Evolutionary conservation across 805 yeast species (phyloP).

Genomic region (Saturnispora serradocipensis): DNA sequence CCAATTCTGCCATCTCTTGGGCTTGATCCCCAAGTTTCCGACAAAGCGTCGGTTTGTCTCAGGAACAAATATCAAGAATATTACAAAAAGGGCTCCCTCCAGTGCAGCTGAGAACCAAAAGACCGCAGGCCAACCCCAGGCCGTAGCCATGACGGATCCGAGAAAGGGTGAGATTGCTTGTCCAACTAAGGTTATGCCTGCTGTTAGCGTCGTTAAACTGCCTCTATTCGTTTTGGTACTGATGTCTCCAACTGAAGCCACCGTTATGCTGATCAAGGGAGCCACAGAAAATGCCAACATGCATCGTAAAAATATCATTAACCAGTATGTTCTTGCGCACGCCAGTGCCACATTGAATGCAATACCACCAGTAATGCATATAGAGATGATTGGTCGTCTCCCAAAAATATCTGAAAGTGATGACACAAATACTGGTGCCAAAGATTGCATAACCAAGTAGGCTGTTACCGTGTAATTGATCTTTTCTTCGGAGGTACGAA

Average conservation of each 20-base stretch:
- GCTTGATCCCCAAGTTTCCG: constrained; percentile 64
- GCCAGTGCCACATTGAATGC: constrained; percentile 64
- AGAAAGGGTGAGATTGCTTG: constrained; percentile 75
- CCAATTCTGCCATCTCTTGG: constrained; percentile 32
- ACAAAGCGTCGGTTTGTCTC: constrained; percentile 67
- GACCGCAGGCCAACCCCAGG: constrained; percentile 65
- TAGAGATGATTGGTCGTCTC: constrained; percentile 55
- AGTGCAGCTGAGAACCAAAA: constrained; percentile 69
- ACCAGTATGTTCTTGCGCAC: constrained; percentile 43
- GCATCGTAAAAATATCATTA: constrained; percentile 58
- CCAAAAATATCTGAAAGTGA: constrained; percentile 64
- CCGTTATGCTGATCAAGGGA: constrained; percentile 60
- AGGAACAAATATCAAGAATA: constrained; percentile 41
- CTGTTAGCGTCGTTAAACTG: constrained; percentile 51
- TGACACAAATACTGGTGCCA: constrained; percentile 63
- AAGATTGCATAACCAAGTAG: constrained; percentile 67
- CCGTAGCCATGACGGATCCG: constrained; percentile 43
- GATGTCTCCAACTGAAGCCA: constrained; percentile 69
- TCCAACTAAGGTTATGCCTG: constrained; percentile 61
- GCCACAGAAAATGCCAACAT: constrained; percentile 74
- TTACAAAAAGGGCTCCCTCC: constrained; percentile 36
- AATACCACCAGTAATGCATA: constrained; percentile 46
- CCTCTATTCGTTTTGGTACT: constrained; percentile 63
- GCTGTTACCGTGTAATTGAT: constrained; percentile 70
- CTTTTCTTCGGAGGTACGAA: constrained; percentile 45